Evolutionary conservation across 441 rosid species (phyloP), one percentile per base, ranked within the genome.

Genomic region (Populus trichocarpa): DNA sequence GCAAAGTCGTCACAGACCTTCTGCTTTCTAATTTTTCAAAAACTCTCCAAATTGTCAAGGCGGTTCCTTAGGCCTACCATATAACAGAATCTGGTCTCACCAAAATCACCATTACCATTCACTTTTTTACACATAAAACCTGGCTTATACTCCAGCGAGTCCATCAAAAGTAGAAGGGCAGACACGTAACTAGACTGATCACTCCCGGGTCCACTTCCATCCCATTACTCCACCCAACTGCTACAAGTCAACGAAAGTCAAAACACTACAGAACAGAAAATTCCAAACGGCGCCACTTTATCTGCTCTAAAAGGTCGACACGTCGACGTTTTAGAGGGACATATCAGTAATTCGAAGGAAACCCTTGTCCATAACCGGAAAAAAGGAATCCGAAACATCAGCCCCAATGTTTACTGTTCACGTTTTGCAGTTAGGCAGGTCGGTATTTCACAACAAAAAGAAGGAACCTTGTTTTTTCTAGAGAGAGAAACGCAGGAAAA

Each of bases 391-490:
- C 84, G 84, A 72, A 77, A 81, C 83, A 69, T 73, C 50, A 70
- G 85, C 74, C 74, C 77, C 78, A 74, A 74, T 12, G 67, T 33
- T 40, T 35, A 8, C 18, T 57, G 1, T 59, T 77, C 69, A 8
- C 9, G 14, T 8, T 42, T 67, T 89, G 82, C 92, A 79, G 91
- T 85, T 90, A 79, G 76, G 85, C 80, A 80, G 88, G 90, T 85
- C 69, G 87, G 84, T 80, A 79, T 77, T 75, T 38, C n/a, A 28
- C 30, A 65, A 20, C 9, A 40, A 14, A 16, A 6, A 61, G 10
- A 61, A 61, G 9, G 13, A 61, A 61, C 23, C n/a, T 57, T 4
- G 66, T 22, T 61, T 22, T 61, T 14, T 22, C 20, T 32, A 3
- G 23, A 10, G 36, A 77, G 35, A 70, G 30, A 28, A 28, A 50